Percentiles rank a stretch among this genome's conserved stretches.
Evolutionary conservation across 2,329 filamentous ascomycete species (phyloP).

Genomic region (Penicillium paneum): DNA sequence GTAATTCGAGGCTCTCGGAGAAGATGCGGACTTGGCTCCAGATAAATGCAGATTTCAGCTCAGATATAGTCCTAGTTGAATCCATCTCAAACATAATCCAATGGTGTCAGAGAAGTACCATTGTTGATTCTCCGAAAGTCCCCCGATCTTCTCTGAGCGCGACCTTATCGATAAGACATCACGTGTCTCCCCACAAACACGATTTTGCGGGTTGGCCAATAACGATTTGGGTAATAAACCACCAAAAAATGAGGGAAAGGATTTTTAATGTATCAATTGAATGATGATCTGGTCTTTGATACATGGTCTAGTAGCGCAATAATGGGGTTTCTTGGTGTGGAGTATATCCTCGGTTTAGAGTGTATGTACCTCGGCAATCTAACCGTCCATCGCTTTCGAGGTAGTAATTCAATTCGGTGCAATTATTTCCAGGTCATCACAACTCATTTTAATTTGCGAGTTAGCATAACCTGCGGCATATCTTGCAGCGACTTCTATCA

Average conservation of each 20-base stretch:
- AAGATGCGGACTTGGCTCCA: constrained; percentile 52
- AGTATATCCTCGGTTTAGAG: constrained; percentile 16
- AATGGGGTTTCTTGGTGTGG: neutral
- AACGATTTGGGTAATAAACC: neutral
- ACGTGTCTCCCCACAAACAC: constrained; percentile 5
- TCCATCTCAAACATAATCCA: constrained; percentile 30
- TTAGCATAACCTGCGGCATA: neutral
- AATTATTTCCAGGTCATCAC: constrained; percentile 1
- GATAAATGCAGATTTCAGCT: constrained; percentile 52
- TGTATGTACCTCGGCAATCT: constrained; percentile 30
- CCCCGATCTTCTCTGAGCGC: constrained; percentile 1
- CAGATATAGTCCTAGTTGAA: constrained; percentile 45
- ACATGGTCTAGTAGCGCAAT: neutral
- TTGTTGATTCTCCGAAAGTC: constrained; percentile 15
- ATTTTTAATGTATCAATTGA: neutral
- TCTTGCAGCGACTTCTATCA: neutral
- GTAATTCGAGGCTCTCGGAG: constrained; percentile 47
- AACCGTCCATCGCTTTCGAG: constrained; percentile 2
- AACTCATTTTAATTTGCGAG: neutral
- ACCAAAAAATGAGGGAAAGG: neutral
- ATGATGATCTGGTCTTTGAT: neutral
- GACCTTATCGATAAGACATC: constrained; percentile 9
- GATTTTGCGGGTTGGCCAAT: neutral
- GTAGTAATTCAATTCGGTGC: constrained; percentile 7
- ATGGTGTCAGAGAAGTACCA: neutral